A percentile compares a stretch with the other conserved stretches of the same genome.
Evolutionary conservation across 345 rosid genomes (phyloP).

Genomic region (Laguncularia racemosa): DNA sequence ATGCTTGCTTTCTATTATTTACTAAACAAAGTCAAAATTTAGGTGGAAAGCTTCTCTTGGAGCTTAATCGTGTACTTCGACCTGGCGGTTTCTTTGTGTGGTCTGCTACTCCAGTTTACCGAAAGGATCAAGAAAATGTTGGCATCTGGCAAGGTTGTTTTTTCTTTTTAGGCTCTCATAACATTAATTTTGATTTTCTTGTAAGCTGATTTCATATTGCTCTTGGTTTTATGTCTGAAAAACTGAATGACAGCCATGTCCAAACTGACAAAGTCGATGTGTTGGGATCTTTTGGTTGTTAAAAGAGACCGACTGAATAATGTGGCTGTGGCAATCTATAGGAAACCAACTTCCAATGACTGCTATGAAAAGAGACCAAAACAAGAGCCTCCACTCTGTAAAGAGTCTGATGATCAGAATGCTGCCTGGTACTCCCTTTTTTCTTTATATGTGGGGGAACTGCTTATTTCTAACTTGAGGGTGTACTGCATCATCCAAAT

Average conservation of each 20-base stretch:
- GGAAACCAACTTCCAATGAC: conserved; percentile 56
- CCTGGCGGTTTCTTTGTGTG: conserved; percentile 96
- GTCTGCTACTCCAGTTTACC: conserved; percentile 96
- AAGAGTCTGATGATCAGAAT: conserved; percentile 61
- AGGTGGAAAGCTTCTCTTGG: conserved; percentile 94
- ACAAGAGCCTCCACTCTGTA: conserved; percentile 55
- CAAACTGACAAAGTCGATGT: conserved; percentile 56
- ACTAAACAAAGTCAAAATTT: conserved; percentile 9
- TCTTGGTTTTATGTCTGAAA: background rate
- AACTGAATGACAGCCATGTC: conserved; percentile 51
- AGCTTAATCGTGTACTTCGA: conserved; percentile 77
- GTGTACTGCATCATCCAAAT: too few species aligned
- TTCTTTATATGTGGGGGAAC: too few species aligned
- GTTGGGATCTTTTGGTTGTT: conserved; percentile 58
- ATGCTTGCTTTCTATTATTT: background rate
- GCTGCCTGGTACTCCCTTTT: conserved; percentile 55
- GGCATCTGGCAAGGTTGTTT: conserved; percentile 75
- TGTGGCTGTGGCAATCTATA: conserved; percentile 62
- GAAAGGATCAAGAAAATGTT: conserved; percentile 66
- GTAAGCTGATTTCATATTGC: conserved; percentile 10
- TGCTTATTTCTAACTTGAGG: too few species aligned
- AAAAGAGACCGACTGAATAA: conserved; percentile 48
- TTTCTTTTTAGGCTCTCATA: conserved; percentile 1
- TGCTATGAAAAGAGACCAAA: conserved; percentile 49
- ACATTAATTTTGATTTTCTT: conserved; percentile 3